Base-by-base conservation (phyloP, 768 basidiomycete species). In the Tulasnella sp. region DNA sequence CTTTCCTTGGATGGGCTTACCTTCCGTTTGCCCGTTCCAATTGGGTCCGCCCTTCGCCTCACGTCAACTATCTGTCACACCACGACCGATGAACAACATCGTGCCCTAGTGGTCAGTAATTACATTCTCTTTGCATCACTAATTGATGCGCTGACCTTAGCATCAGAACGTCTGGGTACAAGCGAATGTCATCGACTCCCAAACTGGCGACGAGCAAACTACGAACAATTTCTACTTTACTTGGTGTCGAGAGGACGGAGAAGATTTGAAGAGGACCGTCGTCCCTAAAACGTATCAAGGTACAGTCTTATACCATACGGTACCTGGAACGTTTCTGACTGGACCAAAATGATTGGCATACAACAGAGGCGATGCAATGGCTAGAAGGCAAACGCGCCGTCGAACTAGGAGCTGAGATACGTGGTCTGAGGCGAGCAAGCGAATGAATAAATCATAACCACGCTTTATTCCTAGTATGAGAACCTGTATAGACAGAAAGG, bases 211-310 rank as follows among this genome's bases (percentile, higher is more conserved):
- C 0, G 89, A 91, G 82, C 86, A 87, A 79, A 88, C 87, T 0
- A 92, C 91, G 25, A 92, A 93, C 79, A 89, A 92, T 79, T 93
- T 93, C 82, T 84, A 90, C 49, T 91, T 93, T 80, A 92, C 91
- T 0, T 91, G 90, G 88, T 87, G 86, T 77, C 84, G 84, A 39
- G 86, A 88, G 67, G 80, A 78, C 54, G 79, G 82, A 19, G 81
- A 80, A 19, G 82, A 83, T 5, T 82, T 85, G 1, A 79, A 80
- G 34, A 81, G 88, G 37, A 85, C 83, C 74, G 87, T 92, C 36
- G 88, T 92, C 9, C 91, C 91, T 0, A 87, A 86, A 81, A 92
- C 91, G 0, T 93, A 93, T 81, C 84, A 87, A 85, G 91, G 86
- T 78, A 7, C 19, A 8, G 71, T 68, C 52, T 72, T 8, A 72